A percentile compares a stretch with the other conserved stretches of the same genome.
Conservation (phyloP, 495 filamentous ascomycete genomes). For the Penicillium crystallinum region DNA sequence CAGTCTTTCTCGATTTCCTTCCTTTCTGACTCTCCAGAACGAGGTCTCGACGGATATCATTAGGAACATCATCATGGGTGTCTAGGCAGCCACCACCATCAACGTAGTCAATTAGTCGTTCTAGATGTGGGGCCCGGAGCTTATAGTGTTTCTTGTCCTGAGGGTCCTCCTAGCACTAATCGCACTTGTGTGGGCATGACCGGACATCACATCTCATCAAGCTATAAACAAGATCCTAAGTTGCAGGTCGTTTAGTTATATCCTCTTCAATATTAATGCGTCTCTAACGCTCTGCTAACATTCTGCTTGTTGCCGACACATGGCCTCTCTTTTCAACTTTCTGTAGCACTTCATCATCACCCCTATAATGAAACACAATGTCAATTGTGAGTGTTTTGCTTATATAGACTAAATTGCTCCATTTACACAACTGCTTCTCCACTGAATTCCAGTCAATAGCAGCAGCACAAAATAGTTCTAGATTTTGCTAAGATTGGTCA, state of each 20-base stretch:
- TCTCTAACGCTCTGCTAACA: constrained; percentile 14
- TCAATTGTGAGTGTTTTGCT: too few relatives aligned
- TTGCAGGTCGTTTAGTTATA: constrained; percentile 8
- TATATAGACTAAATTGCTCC: constrained; percentile 4
- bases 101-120: constrained; percentile 14
- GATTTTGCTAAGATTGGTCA: too few relatives aligned
- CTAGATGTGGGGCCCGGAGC: constrained; percentile 13
- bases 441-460: constrained; percentile 20
- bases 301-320: constrained; percentile 12
- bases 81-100: constrained; percentile 8
- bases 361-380: too few relatives aligned
- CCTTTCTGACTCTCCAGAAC: too few relatives aligned
- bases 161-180: constrained; percentile 12
- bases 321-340: constrained; percentile 18
- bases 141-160: constrained; percentile 14
- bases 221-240: constrained; percentile 1
- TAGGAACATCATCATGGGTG: constrained; percentile 16
- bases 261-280: constrained; percentile 19
- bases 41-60: constrained; percentile 2
- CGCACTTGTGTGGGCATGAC: too few relatives aligned
- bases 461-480: constrained; percentile 14
- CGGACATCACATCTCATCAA: constrained; percentile 1
- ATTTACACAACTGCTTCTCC: constrained; percentile 17
- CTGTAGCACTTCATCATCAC: too few relatives aligned
- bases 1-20: too few relatives aligned